Conservation (phyloP, 1,284 basidiomycete genomes). For the Caloboletus firmus region DNA sequence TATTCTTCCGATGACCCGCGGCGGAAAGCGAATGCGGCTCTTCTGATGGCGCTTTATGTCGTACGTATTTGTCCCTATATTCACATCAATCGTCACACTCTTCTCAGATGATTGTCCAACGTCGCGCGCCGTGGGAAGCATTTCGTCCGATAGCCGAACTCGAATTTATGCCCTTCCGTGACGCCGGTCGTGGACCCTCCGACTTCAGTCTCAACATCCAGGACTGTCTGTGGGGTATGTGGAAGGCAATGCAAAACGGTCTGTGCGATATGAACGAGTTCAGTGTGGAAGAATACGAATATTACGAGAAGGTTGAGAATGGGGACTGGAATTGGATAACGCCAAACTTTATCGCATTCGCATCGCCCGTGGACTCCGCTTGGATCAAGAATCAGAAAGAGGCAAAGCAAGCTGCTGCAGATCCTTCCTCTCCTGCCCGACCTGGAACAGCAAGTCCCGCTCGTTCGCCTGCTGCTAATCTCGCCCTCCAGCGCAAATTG, state of each 20-base stretch:
- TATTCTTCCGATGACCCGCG: constrained; percentile 87
- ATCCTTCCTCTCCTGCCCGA: constrained; percentile 36
- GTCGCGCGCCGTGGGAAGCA: constrained; percentile 91
- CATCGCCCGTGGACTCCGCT: constrained; percentile 82
- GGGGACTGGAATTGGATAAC: constrained; percentile 99
- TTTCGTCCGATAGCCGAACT: constrained; percentile 89
- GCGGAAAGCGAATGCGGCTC: constrained; percentile 90
- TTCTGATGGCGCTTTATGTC: constrained; percentile 89
- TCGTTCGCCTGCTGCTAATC: constrained; percentile 39
- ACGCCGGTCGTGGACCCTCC: constrained; percentile 90
- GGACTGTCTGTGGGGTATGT: constrained; percentile 93
- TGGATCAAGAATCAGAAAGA: constrained; percentile 76
- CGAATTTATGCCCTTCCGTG: constrained; percentile 93
- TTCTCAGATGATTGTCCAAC: constrained; percentile 86
- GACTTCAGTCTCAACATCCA: constrained; percentile 93
- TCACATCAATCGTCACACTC: constrained; percentile 21
- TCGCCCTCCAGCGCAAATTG: constrained; percentile 73
- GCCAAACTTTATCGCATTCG: constrained; percentile 93
- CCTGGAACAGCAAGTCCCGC: constrained; percentile 24
- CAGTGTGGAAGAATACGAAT: constrained; percentile 86
- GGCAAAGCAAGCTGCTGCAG: constrained; percentile 54
- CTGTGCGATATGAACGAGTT: constrained; percentile 93
- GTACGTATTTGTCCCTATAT: constrained; percentile 47
- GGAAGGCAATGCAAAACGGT: constrained; percentile 89
- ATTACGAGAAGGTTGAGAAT: constrained; percentile 93